These are phyloP conservation scores for Exophiala aquamarina DNA, from an alignment of 2,329 filamentous ascomycete species.

Conservation along the genomic window DNA sequence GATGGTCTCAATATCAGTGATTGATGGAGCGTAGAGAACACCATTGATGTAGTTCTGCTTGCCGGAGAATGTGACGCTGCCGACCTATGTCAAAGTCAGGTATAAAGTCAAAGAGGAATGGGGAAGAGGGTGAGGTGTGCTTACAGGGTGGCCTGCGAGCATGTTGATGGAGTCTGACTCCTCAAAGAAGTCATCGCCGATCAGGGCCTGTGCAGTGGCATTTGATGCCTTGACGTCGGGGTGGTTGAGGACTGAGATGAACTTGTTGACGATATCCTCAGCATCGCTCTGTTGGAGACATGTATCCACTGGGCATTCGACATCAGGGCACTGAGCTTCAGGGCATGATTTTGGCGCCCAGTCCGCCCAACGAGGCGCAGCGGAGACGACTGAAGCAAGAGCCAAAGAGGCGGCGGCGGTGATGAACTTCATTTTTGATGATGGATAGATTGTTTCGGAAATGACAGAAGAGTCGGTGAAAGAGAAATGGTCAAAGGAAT, in stretches of 20 bases:
- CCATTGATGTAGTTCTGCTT: conserved; percentile 10
- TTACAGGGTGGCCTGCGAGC: conserved; percentile 15
- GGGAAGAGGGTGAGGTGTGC: neutral
- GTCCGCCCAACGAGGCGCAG: neutral
- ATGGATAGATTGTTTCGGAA: neutral
- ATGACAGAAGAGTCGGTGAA: neutral
- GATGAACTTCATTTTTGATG: conserved; percentile 10
- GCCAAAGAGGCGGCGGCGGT: neutral
- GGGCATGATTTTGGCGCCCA: neutral
- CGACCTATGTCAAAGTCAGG: conserved; percentile 3
- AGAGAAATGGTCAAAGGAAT: neutral
- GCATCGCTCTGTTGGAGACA: conserved; percentile 7
- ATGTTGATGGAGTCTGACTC: conserved; percentile 17
- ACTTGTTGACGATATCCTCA: conserved; percentile 9
- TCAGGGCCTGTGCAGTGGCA: conserved; percentile 5
- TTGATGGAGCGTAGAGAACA: conserved; percentile 5
- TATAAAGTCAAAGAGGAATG: neutral
- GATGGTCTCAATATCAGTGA: conserved; percentile 2
- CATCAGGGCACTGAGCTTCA: conserved; percentile 3
- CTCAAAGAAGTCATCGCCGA: conserved; percentile 13
- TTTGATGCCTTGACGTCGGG: conserved; percentile 9
- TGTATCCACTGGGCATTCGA: neutral
- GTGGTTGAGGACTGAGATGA: conserved; percentile 13
- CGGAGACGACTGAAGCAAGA: conserved; percentile 2
- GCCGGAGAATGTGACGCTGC: conserved; percentile 10